These are phyloP conservation scores for Thalassiosira sp. DNA, from an alignment of 352 stramenopile species.

Conservation along the genomic window DNA sequence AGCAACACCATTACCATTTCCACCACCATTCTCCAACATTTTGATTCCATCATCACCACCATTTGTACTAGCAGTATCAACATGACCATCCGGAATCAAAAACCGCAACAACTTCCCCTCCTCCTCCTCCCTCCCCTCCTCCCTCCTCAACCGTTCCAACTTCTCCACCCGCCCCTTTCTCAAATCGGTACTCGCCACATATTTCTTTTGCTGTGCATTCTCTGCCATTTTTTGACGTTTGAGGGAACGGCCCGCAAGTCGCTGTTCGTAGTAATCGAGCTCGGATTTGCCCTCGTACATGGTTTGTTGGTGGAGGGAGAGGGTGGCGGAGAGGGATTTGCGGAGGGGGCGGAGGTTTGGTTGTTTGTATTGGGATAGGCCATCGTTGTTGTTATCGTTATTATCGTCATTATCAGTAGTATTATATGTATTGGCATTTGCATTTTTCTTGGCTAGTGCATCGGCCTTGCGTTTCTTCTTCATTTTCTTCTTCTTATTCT, in stretches of 20 bases:
- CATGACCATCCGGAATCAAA: constrained; percentile 90
- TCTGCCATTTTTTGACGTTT: constrained; percentile 80
- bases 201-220: constrained; percentile 84
- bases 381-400: constrained; percentile 21
- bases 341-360: constrained; percentile 67
- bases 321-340: constrained; percentile 68
- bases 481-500: constrained; percentile 50
- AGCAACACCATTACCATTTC: constrained; percentile 16
- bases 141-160: constrained; percentile 88
- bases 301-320: constrained; percentile 66
- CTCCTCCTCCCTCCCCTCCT: constrained; percentile 86
- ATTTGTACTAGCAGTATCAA: constrained; percentile 51
- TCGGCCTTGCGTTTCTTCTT: constrained; percentile 33
- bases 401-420: background rate
- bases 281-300: constrained; percentile 75
- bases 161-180: constrained; percentile 90
- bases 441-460: too few species aligned
- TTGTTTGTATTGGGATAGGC: constrained; percentile 55
- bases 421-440: background rate
- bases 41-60: constrained; percentile 20
- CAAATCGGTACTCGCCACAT: constrained; percentile 91
- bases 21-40: constrained; percentile 52
- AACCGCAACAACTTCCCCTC: constrained; percentile 76
- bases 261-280: constrained; percentile 59
- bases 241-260: constrained; percentile 53